Percentiles rank a stretch among this genome's conserved stretches.
Conservation (phyloP, 2,329 filamentous ascomycete genomes). For the Sphaerulina musiva region DNA sequence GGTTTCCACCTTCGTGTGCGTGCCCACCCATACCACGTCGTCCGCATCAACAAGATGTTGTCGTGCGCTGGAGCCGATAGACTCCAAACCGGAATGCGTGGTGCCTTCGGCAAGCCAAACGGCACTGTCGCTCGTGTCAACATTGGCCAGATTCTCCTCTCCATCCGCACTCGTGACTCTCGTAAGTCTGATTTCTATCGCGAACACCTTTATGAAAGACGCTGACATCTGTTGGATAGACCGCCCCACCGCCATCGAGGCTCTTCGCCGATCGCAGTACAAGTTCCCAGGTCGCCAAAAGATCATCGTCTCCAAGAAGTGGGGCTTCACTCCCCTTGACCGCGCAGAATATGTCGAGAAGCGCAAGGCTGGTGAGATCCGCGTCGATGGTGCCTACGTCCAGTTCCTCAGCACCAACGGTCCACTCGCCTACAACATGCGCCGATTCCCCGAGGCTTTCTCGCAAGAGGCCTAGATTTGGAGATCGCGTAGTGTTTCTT, state of each 20-base stretch:
- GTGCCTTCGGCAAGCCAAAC: slow-evolving; percentile 99
- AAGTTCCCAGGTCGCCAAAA: slow-evolving; percentile 99
- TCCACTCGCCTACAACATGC: slow-evolving; percentile 76
- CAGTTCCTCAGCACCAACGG: slow-evolving; percentile 98
- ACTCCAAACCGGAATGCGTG: slow-evolving; percentile 99
- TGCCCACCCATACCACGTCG: slow-evolving; percentile 98
- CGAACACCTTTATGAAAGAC: neutral
- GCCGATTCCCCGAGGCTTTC: slow-evolving; percentile 92
- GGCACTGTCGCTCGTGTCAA: slow-evolving; percentile 98
- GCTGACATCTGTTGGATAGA: slow-evolving; percentile 44
- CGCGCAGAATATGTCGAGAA: slow-evolving; percentile 96
- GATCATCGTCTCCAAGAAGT: slow-evolving; percentile 99
- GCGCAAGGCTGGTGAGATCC: slow-evolving; percentile 87
- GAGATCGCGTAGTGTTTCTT: neutral
- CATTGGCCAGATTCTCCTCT: slow-evolving; percentile 99
- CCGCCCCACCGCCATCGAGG: slow-evolving; percentile 91
- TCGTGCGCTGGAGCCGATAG: slow-evolving; percentile 99
- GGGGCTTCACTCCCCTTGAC: slow-evolving; percentile 97
- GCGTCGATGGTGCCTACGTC: slow-evolving; percentile 98
- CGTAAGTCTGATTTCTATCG: slow-evolving; percentile 50
- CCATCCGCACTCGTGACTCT: slow-evolving; percentile 91
- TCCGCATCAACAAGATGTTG: slow-evolving; percentile 99
- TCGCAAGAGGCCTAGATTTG: slow-evolving; percentile 34
- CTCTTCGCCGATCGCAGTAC: slow-evolving; percentile 98
- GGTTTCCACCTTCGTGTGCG: slow-evolving; percentile 66